Evolutionary conservation across 2,329 filamentous ascomycete genomes (phyloP).

Genomic region (Curvularia verruculosa): DNA sequence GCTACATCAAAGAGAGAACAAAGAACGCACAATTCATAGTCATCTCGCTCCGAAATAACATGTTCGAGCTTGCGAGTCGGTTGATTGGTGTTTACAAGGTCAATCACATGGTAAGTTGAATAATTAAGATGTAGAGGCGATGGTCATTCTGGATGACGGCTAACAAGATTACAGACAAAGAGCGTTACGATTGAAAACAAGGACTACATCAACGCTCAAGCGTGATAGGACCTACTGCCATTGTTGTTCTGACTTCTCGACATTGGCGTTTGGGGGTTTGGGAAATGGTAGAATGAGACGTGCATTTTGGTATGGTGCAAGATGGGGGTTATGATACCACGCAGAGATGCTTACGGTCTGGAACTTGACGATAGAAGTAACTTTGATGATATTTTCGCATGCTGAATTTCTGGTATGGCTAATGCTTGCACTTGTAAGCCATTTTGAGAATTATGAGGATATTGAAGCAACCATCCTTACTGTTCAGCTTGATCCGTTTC

Average conservation of each 20-base stretch:
- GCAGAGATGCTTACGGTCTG: slow-evolving; percentile 10
- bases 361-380: slow-evolving; percentile 14
- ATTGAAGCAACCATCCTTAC: background rate
- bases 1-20: slow-evolving; percentile 98
- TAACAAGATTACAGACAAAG: slow-evolving; percentile 54
- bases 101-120: slow-evolving; percentile 78
- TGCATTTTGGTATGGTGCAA: slow-evolving; percentile 7
- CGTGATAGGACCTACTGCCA: slow-evolving; percentile 14
- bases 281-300: background rate
- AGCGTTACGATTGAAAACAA: slow-evolving; percentile 60
- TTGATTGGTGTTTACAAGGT: slow-evolving; percentile 99
- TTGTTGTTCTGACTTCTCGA: background rate
- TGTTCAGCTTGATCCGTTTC: background rate
- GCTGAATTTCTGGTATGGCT: background rate
- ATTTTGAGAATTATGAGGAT: background rate
- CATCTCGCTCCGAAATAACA: slow-evolving; percentile 97
- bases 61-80: slow-evolving; percentile 97
- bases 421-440: background rate
- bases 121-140: background rate
- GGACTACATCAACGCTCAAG: slow-evolving; percentile 49
- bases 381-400: background rate
- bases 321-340: slow-evolving; percentile 16
- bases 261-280: slow-evolving; percentile 11
- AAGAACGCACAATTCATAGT: slow-evolving; percentile 99
- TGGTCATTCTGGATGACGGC: background rate